phyloP scores from a whole-genome alignment of 768 basidiomycete species.

The Tylopilus vinaceipallidus region DNA sequence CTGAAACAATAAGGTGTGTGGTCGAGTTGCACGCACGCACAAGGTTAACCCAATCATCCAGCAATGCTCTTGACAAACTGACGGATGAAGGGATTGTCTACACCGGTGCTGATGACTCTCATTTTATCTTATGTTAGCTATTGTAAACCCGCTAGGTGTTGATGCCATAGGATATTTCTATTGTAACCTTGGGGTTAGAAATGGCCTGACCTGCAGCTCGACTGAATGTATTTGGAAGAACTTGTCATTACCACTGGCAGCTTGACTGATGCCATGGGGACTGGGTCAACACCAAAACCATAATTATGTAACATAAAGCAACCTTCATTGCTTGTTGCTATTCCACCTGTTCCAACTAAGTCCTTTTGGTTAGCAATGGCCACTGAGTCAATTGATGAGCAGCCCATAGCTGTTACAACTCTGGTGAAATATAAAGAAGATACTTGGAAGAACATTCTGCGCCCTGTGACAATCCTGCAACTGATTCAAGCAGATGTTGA shows the following conservation, averaged over 20 bases:
- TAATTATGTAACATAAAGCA: too few relatives aligned
- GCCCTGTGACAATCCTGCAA: slow-evolving; percentile 59
- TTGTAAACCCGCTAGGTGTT: not conserved
- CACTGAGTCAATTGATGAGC: slow-evolving; percentile 5
- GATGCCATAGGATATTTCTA: not conserved
- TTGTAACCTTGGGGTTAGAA: not conserved
- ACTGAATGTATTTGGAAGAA: not conserved
- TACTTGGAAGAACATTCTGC: slow-evolving; percentile 16
- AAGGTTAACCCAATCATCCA: slow-evolving; percentile 26
- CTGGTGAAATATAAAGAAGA: slow-evolving; percentile 1
- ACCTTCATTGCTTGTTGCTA: too few relatives aligned
- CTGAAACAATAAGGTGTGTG: slow-evolving; percentile 61
- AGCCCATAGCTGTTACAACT: not conserved
- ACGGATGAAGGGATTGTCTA: slow-evolving; percentile 81
- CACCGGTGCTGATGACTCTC: slow-evolving; percentile 80
- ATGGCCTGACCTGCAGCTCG: not conserved
- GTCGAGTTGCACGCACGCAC: not conserved
- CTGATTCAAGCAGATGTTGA: slow-evolving; percentile 40
- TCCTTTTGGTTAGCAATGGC: slow-evolving; percentile 7
- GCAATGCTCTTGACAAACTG: slow-evolving; percentile 71
- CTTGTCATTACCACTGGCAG: too few relatives aligned
- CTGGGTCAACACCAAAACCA: too few relatives aligned
- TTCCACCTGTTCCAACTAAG: not conserved
- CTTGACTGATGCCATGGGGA: too few relatives aligned
- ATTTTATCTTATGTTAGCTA: slow-evolving; percentile 55